Base-by-base conservation (phyloP, 768 basidiomycete genomes). In the Trametes cinnabarina region DNA sequence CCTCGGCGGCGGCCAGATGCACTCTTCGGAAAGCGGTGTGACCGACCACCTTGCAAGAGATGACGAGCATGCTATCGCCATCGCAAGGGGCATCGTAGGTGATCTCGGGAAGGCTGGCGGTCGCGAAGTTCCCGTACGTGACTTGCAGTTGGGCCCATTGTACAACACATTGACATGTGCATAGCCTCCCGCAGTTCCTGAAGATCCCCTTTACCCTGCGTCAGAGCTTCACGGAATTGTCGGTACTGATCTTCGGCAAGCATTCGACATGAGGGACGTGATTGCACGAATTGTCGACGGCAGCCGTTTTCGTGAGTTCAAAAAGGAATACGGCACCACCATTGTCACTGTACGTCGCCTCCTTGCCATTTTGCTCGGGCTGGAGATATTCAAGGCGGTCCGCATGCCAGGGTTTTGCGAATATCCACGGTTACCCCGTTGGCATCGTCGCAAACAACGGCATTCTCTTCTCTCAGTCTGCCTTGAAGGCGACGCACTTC, bases 391-490 rank as follows among this genome's bases (percentile, higher is more conserved):
- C 22, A 46, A n/a, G 15, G 35, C 6, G 30, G 14, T 35, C 14
- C 52, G 20, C n/a, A 46, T 26, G 6, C 12, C 30, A 92, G 90
- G 91, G 90, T n/a, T 92, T 90, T 73, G 92, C 92, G 8, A 82
- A 88, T 68, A 81, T 95, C 40, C 92, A 93, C 67, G 93, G 93
- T 2, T 91, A 91, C 67, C 82, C 88, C 55, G 93, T 96, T 40
- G 94, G 94, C 4, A 93, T 98, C 58, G 81, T 94, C 35, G 94
- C 89, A 23, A 98, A 98, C 74, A 95, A 95, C 66, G 95, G 94
- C 62, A 94, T 98, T 55, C 76, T 98, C 19, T 93, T 97, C 74
- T 95, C 94, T 4, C 91, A 92, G 3, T 94, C 93, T 0, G 95
- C 94, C 1, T 74, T 94, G 53, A 97, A 98, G 72, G 93, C 94